Evolutionary conservation across 2,329 filamentous ascomycete species (phyloP).

Genomic region (Colletotrichum sublineola): DNA sequence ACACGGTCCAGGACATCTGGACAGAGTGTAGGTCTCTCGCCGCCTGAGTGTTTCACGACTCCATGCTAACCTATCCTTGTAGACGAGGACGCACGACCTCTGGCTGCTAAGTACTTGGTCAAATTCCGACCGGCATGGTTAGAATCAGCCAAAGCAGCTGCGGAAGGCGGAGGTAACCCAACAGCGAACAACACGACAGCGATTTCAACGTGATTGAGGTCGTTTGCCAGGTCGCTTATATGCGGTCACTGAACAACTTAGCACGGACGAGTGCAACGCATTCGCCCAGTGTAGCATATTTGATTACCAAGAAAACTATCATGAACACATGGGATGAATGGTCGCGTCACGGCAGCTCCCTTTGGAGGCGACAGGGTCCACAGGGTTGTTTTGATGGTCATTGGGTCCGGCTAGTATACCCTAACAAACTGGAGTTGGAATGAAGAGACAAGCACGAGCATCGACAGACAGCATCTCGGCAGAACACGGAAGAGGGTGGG

Average conservation of each 20-base stretch:
- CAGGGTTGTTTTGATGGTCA: background rate
- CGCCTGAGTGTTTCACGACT: background rate
- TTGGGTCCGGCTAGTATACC: slow-evolving; percentile 3
- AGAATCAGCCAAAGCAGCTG: slow-evolving; percentile 49
- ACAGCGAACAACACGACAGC: slow-evolving; percentile 46
- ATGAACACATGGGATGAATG: background rate
- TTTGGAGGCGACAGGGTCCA: background rate
- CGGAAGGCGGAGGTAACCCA: slow-evolving; percentile 42
- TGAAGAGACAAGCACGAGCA: background rate
- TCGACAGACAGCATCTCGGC: background rate
- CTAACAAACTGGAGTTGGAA: slow-evolving; percentile 1
- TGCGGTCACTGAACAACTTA: slow-evolving; percentile 1
- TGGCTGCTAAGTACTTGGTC: slow-evolving; percentile 72
- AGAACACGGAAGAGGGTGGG: background rate
- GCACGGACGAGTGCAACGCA: slow-evolving; percentile 8
- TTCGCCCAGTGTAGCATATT: background rate
- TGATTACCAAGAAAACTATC: background rate
- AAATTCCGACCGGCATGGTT: slow-evolving; percentile 71
- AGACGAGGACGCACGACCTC: slow-evolving; percentile 74
- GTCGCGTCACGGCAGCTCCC: background rate
- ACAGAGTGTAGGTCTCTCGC: slow-evolving; percentile 68
- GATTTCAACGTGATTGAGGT: slow-evolving; percentile 48
- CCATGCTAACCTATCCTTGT: slow-evolving; percentile 42
- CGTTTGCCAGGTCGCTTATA: background rate
- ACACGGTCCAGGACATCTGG: slow-evolving; percentile 77